Percentiles rank a stretch among this genome's conserved stretches.
These are phyloP conservation scores for Arabidopsis lyrata DNA, from an alignment of 441 rosid species.

Conservation along the genomic window DNA sequence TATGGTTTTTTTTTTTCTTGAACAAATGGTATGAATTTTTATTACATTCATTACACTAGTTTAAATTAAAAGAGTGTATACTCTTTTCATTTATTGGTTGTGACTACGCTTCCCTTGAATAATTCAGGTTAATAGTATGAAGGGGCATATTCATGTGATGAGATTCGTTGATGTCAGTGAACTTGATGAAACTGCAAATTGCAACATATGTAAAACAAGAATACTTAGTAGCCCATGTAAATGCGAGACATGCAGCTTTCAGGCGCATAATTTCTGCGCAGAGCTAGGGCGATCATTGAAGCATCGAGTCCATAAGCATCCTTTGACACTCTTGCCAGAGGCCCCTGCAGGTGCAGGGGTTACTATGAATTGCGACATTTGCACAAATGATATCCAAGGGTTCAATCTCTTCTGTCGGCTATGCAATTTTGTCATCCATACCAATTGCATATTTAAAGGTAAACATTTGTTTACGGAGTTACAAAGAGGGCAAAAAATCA, in stretches of 20 bases:
- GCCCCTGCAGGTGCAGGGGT: neutral
- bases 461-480: neutral
- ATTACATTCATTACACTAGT: neutral
- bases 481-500: neutral
- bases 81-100: neutral
- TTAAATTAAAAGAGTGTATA: neutral
- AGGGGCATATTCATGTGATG: neutral
- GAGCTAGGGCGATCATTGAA: neutral
- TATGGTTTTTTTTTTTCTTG: neutral
- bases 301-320: neutral
- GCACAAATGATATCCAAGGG: neutral
- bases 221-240: neutral
- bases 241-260: constrained; percentile 3
- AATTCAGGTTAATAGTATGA: neutral
- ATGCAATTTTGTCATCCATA: neutral
- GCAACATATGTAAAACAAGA: neutral
- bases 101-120: neutral
- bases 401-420: neutral
- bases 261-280: neutral
- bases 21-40: neutral
- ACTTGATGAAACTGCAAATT: neutral
- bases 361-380: neutral
- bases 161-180: neutral
- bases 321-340: neutral
- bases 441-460: neutral